phyloP scores from a whole-genome alignment of 2,329 filamentous ascomycete genomes.

The Sporothrix curviconia region DNA sequence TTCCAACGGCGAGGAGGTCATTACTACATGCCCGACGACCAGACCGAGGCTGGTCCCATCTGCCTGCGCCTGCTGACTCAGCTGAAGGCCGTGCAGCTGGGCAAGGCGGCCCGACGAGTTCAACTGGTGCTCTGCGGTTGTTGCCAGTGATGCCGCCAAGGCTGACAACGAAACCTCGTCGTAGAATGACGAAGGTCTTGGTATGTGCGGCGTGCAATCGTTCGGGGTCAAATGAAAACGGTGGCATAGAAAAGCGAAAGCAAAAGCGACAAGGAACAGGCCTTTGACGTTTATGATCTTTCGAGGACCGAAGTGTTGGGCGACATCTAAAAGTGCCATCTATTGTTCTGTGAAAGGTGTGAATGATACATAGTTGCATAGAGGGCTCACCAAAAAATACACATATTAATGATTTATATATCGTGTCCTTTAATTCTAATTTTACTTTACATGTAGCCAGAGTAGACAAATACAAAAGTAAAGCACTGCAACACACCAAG shows the following conservation, averaged over 20 bases:
- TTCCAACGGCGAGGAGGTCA: conserved; percentile 40
- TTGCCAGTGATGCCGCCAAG: conserved; percentile 38
- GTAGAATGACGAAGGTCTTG: background rate
- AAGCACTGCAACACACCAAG: too few relatives aligned
- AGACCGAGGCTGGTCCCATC: conserved; percentile 65
- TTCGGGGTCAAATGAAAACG: background rate
- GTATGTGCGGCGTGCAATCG: too few relatives aligned
- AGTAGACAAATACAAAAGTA: too few relatives aligned
- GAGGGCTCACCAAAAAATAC: conserved; percentile 1
- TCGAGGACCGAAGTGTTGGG: too few relatives aligned
- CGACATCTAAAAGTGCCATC: too few relatives aligned
- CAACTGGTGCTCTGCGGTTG: conserved; percentile 58
- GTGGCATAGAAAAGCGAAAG: background rate
- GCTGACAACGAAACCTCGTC: conserved; percentile 15
- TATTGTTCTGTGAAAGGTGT: background rate
- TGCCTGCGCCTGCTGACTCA: conserved; percentile 66
- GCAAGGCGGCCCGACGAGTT: conserved; percentile 70
- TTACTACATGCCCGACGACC: conserved; percentile 48
- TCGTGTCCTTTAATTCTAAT: too few relatives aligned
- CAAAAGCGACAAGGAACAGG: too few relatives aligned
- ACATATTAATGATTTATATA: background rate
- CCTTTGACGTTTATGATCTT: too few relatives aligned
- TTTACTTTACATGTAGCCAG: too few relatives aligned
- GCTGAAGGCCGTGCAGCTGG: conserved; percentile 79
- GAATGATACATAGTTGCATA: background rate